Conservation (phyloP, 768 basidiomycete genomes). For the Tricholoma sp. region DNA sequence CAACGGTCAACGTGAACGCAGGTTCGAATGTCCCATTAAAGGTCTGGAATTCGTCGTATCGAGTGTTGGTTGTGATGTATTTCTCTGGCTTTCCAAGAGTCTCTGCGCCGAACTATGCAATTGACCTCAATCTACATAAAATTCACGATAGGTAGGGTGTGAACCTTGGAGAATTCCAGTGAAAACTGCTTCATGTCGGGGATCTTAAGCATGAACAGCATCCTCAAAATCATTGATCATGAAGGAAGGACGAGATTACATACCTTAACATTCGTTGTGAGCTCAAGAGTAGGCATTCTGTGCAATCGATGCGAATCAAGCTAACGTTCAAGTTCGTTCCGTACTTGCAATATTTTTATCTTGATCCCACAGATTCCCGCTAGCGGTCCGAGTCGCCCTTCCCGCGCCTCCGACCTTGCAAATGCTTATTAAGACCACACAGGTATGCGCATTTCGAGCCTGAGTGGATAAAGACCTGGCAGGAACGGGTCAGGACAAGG, state of each 20-base stretch:
- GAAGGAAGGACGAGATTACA: neutral
- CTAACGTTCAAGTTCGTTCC: too few relatives aligned
- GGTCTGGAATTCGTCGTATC: conserved; percentile 54
- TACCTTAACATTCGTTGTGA: conserved; percentile 42
- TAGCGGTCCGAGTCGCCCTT: too few relatives aligned
- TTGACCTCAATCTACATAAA: neutral
- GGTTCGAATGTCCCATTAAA: conserved; percentile 64
- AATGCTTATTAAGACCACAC: too few relatives aligned
- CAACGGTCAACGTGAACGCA: conserved; percentile 54
- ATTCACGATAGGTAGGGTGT: neutral
- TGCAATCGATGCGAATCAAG: neutral
- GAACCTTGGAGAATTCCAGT: conserved; percentile 55
- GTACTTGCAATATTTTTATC: too few relatives aligned
- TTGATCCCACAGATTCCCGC: too few relatives aligned
- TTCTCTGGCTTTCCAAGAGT: conserved; percentile 50
- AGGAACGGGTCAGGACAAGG: too few relatives aligned
- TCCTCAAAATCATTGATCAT: neutral
- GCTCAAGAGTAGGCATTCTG: conserved; percentile 37
- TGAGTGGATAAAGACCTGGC: too few relatives aligned
- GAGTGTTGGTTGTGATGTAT: conserved; percentile 50
- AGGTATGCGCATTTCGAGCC: too few relatives aligned
- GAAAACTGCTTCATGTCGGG: conserved; percentile 35
- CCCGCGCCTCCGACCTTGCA: too few relatives aligned
- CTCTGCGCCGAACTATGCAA: conserved; percentile 44
- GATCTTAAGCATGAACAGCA: conserved; percentile 17